A percentile compares a stretch with the other conserved stretches of the same genome.
Conservation (phyloP, 2,329 filamentous ascomycete species). For the Colletotrichum euphorbiae region DNA sequence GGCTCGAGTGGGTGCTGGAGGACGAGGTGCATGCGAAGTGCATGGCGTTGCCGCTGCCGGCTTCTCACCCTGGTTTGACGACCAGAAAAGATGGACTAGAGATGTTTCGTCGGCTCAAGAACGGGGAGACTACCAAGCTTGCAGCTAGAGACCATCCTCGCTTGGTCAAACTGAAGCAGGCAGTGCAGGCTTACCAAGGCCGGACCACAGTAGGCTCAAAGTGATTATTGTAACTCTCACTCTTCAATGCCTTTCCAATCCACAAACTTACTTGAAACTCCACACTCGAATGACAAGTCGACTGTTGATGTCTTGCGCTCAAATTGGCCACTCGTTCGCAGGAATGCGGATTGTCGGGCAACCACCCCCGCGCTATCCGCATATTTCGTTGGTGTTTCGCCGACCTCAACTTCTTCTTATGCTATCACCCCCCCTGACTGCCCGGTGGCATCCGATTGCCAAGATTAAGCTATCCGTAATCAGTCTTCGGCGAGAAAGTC, state of each 20-base stretch:
- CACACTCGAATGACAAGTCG: too few relatives aligned
- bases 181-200: neutral
- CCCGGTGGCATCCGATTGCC: too few relatives aligned
- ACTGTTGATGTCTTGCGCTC: too few relatives aligned
- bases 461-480: too few relatives aligned
- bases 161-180: neutral
- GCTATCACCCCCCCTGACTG: neutral
- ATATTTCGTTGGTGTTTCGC: too few relatives aligned
- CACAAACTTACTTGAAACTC: too few relatives aligned
- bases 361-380: neutral
- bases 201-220: too few relatives aligned
- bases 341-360: neutral
- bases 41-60: neutral
- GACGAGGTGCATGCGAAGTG: neutral
- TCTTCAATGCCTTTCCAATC: too few relatives aligned
- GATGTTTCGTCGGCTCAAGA: neutral
- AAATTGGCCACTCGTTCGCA: too few relatives aligned
- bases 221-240: too few relatives aligned
- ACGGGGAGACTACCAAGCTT: neutral
- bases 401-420: neutral
- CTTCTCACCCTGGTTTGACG: neutral
- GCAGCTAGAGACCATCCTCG: neutral
- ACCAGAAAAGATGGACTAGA: neutral
- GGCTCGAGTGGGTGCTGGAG: too few relatives aligned
- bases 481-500: too few relatives aligned